These are phyloP conservation scores for Solanum stenotomum DNA, from an alignment of 257 asterid species.

Conservation along the genomic window DNA sequence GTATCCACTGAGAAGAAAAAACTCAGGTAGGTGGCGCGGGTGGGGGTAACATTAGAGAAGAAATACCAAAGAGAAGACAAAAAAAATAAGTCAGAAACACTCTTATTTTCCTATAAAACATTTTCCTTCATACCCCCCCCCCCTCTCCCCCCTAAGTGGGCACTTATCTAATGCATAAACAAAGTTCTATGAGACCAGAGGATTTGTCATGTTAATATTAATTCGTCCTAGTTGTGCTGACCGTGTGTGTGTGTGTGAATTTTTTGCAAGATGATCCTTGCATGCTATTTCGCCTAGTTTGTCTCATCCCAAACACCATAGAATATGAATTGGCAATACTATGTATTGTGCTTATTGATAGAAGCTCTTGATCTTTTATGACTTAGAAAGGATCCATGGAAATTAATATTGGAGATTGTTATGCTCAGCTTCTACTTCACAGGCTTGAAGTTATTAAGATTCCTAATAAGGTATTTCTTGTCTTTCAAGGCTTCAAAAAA, in stretches of 20 bases:
- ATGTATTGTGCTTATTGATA: not conserved
- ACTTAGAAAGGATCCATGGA: not conserved
- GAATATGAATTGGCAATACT: not conserved
- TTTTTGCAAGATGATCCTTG: not conserved
- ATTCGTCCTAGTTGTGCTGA: not conserved
- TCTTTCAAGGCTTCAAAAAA: conserved; percentile 75
- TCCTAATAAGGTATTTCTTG: conserved; percentile 30
- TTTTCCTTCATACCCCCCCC: not conserved
- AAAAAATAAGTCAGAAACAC: no score
- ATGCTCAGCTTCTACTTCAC: not conserved
- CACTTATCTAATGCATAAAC: not conserved
- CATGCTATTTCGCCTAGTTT: not conserved
- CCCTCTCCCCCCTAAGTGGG: not conserved
- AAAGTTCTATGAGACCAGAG: not conserved
- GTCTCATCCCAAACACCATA: not conserved
- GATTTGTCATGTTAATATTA: not conserved
- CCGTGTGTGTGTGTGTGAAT: not conserved
- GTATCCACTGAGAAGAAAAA: not conserved
- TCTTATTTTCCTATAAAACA: no score
- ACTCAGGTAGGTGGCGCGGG: not conserved
- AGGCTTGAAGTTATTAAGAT: conserved; percentile 2
- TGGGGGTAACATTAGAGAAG: not conserved
- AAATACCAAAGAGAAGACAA: not conserved
- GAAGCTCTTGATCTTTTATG: not conserved
- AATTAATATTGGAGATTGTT: not conserved